These are phyloP conservation scores for Malus hybrid DNA, from an alignment of 331 rosid genomes.

Conservation along the genomic window DNA sequence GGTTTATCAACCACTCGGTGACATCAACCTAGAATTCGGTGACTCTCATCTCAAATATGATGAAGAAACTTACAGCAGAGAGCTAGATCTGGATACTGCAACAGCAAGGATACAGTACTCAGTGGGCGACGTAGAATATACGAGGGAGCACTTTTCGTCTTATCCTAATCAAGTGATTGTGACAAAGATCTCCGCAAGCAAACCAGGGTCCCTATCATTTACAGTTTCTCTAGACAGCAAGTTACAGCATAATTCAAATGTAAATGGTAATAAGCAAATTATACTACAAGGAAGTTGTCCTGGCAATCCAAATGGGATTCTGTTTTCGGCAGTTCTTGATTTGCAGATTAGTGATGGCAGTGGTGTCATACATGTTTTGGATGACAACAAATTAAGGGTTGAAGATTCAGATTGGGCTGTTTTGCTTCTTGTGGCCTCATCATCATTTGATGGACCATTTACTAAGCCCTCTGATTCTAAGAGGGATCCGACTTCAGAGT, in stretches of 20 bases:
- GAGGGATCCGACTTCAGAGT: constrained; percentile 70
- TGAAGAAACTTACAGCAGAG: constrained; percentile 56
- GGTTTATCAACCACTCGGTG: constrained; percentile 87
- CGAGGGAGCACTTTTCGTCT: constrained; percentile 82
- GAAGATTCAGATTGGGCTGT: constrained; percentile 79
- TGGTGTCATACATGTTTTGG: constrained; percentile 58
- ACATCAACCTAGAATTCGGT: constrained; percentile 73
- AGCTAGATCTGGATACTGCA: constrained; percentile 77
- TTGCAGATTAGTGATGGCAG: constrained; percentile 55
- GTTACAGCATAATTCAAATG: constrained; percentile 40
- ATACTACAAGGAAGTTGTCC: constrained; percentile 74
- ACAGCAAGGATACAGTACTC: constrained; percentile 59
- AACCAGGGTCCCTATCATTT: constrained; percentile 60
- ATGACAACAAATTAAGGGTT: constrained; percentile 54
- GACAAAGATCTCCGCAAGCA: constrained; percentile 67
- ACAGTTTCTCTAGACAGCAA: constrained; percentile 71
- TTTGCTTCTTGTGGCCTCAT: constrained; percentile 64
- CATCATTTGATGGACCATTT: constrained; percentile 83
- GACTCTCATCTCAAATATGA: constrained; percentile 57
- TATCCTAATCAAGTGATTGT: constrained; percentile 72
- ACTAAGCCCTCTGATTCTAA: constrained; percentile 63
- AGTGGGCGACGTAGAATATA: constrained; percentile 63
- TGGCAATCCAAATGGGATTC: constrained; percentile 64
- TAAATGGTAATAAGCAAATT: constrained; percentile 53
- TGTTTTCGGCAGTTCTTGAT: constrained; percentile 73